Evolutionary conservation across 1,284 basidiomycete species (phyloP).

Genomic region (Leccinum pachyderme): DNA sequence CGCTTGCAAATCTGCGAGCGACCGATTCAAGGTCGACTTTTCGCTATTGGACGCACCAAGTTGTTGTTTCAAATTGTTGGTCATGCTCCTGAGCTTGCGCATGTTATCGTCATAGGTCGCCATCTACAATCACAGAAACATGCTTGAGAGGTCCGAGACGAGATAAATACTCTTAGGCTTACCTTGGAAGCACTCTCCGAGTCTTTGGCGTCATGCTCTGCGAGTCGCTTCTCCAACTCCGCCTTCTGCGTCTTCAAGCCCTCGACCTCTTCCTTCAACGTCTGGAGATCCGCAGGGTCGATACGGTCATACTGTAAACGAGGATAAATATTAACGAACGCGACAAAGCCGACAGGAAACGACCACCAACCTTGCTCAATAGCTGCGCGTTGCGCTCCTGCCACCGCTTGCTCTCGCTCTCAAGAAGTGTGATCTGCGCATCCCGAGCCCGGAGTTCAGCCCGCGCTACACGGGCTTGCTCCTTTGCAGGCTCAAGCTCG

Average conservation of each 20-base stretch:
- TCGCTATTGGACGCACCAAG: slow-evolving; percentile 36
- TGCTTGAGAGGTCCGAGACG: not conserved
- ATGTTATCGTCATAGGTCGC: slow-evolving; percentile 37
- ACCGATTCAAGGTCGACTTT: slow-evolving; percentile 38
- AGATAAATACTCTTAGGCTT: not conserved
- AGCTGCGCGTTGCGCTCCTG: slow-evolving; percentile 81
- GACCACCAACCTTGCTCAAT: slow-evolving; percentile 66
- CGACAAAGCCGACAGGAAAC: not conserved
- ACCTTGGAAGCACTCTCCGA: slow-evolving; percentile 40
- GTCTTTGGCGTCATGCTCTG: slow-evolving; percentile 42
- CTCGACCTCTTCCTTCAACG: slow-evolving; percentile 72
- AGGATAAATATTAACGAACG: not conserved
- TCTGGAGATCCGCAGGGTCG: slow-evolving; percentile 84
- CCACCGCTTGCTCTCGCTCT: slow-evolving; percentile 82
- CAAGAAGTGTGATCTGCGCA: slow-evolving; percentile 67
- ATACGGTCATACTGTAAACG: slow-evolving; percentile 75
- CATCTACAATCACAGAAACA: slow-evolving; percentile 18
- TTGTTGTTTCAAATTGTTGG: slow-evolving; percentile 32
- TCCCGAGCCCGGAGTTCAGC: slow-evolving; percentile 76
- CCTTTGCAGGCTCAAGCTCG: slow-evolving; percentile 76
- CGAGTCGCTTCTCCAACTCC: slow-evolving; percentile 38
- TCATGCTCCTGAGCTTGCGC: slow-evolving; percentile 30
- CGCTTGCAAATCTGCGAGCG: slow-evolving; percentile 31
- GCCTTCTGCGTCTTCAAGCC: slow-evolving; percentile 47
- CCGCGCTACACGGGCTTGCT: slow-evolving; percentile 62